A percentile compares a stretch with the other conserved stretches of the same genome.
Conservation (phyloP, 1,284 basidiomycete species). For the Hypsizygus ulmarius region DNA sequence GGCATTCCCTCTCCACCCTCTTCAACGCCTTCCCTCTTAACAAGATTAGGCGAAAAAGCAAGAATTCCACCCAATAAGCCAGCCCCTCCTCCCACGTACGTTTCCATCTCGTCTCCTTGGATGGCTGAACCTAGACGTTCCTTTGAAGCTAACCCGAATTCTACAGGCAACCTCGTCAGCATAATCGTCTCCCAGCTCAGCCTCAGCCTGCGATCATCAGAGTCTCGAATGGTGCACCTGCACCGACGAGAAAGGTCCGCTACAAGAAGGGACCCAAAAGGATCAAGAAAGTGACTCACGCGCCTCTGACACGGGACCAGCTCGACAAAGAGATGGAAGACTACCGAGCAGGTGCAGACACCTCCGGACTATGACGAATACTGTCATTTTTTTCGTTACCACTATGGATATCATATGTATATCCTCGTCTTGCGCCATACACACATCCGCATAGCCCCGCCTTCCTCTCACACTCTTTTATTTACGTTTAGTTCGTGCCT, state of each 20-base stretch:
- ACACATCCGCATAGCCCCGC: too few relatives aligned
- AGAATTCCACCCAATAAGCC: constrained; percentile 2
- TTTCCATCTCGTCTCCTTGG: constrained; percentile 6
- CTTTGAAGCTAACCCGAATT: background rate
- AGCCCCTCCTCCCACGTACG: constrained; percentile 11
- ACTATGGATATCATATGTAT: background rate
- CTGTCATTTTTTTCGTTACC: background rate
- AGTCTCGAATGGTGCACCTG: constrained; percentile 8
- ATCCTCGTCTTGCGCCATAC: background rate
- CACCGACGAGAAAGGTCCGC: constrained; percentile 34
- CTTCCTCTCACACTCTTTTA: too few relatives aligned
- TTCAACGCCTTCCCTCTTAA: constrained; percentile 27
- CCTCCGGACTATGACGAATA: constrained; percentile 12
- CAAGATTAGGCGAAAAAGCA: constrained; percentile 24
- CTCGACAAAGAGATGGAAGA: constrained; percentile 75
- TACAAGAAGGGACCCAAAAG: constrained; percentile 66
- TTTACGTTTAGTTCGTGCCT: too few relatives aligned
- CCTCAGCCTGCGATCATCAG: constrained; percentile 18
- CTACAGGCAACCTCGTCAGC: constrained; percentile 11
- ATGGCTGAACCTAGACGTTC: too few relatives aligned
- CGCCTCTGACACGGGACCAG: constrained; percentile 39
- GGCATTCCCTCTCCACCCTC: constrained; percentile 16
- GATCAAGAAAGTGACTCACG: constrained; percentile 47
- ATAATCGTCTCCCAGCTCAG: constrained; percentile 19
- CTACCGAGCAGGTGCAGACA: constrained; percentile 44